Conservation (phyloP, 768 basidiomycete genomes). For the Rhizopogon vinicolor region DNA sequence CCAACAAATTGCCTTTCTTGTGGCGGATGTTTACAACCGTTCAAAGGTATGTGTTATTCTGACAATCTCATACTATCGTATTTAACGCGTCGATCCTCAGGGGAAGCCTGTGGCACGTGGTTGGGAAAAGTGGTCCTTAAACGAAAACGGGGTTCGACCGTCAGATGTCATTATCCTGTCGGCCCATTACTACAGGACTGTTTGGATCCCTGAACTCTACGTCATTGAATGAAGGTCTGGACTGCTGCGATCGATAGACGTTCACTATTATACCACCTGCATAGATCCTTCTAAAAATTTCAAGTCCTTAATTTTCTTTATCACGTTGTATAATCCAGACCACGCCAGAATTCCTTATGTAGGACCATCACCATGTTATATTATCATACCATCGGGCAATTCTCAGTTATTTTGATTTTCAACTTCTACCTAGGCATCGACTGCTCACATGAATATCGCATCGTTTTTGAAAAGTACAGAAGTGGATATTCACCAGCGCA, state of each 20-base stretch:
- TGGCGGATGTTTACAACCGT: not conserved
- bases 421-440: not conserved
- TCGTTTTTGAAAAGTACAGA: not conserved
- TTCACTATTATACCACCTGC: no score
- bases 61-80: not conserved
- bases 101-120: conserved; percentile 2
- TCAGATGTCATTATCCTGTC: conserved; percentile 16
- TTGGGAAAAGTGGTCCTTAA: conserved; percentile 14
- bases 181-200: conserved; percentile 22
- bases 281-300: not conserved
- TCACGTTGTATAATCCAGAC: not conserved
- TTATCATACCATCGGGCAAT: no score
- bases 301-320: not conserved
- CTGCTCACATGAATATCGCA: not conserved
- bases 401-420: not conserved
- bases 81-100: not conserved
- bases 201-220: conserved; percentile 25
- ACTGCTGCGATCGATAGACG: not conserved
- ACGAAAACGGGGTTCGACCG: conserved; percentile 10
- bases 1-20: not conserved
- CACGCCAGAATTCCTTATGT: not conserved
- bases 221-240: conserved; percentile 14
- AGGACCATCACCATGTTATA: not conserved
- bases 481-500: not conserved
- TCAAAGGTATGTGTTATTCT: not conserved